Evolutionary conservation across 164 flowering plant species (phyloP).

Genomic region (Kalanchoe fedtschenkoi): DNA sequence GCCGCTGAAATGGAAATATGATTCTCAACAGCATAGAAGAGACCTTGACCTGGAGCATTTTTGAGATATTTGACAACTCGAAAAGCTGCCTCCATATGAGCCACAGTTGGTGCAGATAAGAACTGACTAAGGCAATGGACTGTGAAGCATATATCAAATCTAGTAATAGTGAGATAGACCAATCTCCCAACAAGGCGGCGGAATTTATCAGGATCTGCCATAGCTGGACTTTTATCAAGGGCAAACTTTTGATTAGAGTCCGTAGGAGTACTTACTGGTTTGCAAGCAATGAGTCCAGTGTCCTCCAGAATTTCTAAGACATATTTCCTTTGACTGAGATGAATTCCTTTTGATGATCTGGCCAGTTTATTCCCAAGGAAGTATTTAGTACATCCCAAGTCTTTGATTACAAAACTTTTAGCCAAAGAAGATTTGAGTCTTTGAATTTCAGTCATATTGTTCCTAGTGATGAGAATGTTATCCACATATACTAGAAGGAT

Average conservation of each 20-base stretch:
- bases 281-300: background rate
- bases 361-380: background rate
- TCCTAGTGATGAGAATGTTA: background rate
- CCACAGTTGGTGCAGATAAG: background rate
- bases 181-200: background rate
- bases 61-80: too few relatives aligned
- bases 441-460: background rate
- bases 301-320: background rate
- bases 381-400: background rate
- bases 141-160: background rate
- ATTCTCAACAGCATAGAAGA: too few relatives aligned
- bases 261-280: background rate
- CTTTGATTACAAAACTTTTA: background rate
- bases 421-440: background rate
- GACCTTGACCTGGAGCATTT: too few relatives aligned
- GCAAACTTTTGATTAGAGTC: background rate
- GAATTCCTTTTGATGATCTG: background rate
- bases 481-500: too few relatives aligned
- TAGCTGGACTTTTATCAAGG: background rate
- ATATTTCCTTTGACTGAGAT: background rate
- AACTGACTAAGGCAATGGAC: background rate
- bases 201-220: background rate
- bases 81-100: background rate
- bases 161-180: background rate
- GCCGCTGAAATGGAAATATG: background rate